Evolutionary conservation across 495 filamentous ascomycete species (phyloP), one percentile per base, ranked within the genome.

Genomic region (Lophium mytilinum): DNA sequence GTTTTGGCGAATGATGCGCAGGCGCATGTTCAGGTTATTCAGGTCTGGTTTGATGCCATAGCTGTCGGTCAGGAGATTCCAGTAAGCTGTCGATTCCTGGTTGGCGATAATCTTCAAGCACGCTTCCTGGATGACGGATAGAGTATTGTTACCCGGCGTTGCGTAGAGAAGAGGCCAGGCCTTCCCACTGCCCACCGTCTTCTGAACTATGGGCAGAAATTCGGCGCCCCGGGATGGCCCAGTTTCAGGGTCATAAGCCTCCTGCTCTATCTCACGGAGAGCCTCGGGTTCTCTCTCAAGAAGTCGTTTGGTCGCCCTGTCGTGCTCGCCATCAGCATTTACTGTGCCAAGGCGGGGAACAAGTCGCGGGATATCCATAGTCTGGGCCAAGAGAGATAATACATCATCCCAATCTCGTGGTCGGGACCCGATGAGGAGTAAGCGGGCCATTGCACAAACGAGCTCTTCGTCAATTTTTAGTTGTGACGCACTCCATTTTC

Each of bases 401-500:
- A 93, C 74, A 63, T 87, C 80, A 56, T 88, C 80, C 63, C 74
- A 79, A 62, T 88, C 82, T 33, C 78, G 75, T 37, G 79, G 73
- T 21, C 77, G 75, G 15, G 70, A 68, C 9, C 83, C 79, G 21
- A 80, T 72, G 17, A 88, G 66, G 7, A 96, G 75, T 3, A 95
- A 56, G 18, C 80, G 73, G 10, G 84, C 89, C 86, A 96, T 91
- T 5, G 87, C 75, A 55, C 77, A 80, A 9, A 90, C 83, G 2
- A 96, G 71, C 40, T 78, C 70, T 60, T 88, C 86, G 63, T 95
- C 89, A 24, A 96, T 72, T 51, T 74, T 58, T 11, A 96, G 53
- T 43, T 82, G 74, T 11, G 83, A 88, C 30, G 77, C 73, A 36
- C 71, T 75, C 91, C 91, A 96, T 48, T 83, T 80, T 17, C 74